Conservation (phyloP, 768 basidiomycete species). For the Hypsizygus marmoreus region DNA sequence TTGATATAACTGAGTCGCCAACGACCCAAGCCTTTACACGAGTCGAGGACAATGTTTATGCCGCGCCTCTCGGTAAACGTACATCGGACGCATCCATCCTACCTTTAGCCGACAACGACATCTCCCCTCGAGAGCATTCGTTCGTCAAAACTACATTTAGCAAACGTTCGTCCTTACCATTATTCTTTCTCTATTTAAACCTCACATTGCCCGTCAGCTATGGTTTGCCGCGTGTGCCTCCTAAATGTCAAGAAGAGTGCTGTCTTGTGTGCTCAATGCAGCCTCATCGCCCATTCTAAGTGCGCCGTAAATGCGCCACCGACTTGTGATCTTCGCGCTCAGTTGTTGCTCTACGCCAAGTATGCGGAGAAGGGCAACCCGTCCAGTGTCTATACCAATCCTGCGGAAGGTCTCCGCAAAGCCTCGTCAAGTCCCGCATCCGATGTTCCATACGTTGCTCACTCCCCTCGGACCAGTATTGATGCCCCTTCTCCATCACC, state of each 20-base stretch:
- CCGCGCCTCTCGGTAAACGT: conserved; percentile 40
- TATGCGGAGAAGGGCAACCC: conserved; percentile 72
- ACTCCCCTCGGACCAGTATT: conserved; percentile 48
- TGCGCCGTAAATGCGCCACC: conserved; percentile 74
- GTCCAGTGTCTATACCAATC: conserved; percentile 51
- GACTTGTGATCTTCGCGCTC: conserved; percentile 80
- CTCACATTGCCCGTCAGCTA: conserved; percentile 50
- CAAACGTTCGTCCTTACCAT: conserved; percentile 64
- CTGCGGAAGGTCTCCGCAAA: conserved; percentile 46
- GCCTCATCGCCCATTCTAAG: conserved; percentile 82
- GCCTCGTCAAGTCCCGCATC: conserved; percentile 50
- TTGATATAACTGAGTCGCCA: conserved; percentile 47
- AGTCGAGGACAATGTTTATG: conserved; percentile 34
- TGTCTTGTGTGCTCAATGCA: conserved; percentile 87
- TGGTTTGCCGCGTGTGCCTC: conserved; percentile 85
- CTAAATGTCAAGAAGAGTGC: conserved; percentile 81
- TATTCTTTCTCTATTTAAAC: conserved; percentile 8
- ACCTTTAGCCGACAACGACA: conserved; percentile 45
- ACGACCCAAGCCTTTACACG: conserved; percentile 35
- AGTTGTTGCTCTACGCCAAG: conserved; percentile 76
- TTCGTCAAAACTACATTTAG: conserved; percentile 93
- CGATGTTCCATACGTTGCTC: conserved; percentile 55
- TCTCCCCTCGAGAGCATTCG: conserved; percentile 71
- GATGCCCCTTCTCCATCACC: conserved; percentile 40
- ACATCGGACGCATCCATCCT: conserved; percentile 41